Percentiles rank a stretch among this genome's conserved stretches.
Conservation (phyloP, 2,329 filamentous ascomycete genomes). For the Trichoderma koningii region DNA sequence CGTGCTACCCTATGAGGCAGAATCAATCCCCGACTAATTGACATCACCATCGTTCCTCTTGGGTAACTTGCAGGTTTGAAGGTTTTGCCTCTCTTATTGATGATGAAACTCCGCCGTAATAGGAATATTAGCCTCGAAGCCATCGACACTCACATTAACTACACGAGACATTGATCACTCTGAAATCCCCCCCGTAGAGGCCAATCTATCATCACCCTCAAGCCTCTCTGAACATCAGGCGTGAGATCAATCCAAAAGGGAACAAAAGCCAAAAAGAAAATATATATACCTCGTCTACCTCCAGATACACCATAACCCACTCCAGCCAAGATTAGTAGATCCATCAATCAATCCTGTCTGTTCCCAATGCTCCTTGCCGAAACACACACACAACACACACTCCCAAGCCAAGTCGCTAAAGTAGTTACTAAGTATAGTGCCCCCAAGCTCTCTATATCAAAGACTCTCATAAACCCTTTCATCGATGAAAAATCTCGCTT, state of each 20-base stretch:
- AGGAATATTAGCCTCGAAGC: too few relatives aligned
- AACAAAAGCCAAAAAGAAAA: neutral
- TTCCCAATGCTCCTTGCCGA: neutral
- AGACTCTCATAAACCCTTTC: conserved; percentile 8
- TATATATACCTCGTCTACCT: conserved; percentile 10
- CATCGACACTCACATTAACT: too few relatives aligned
- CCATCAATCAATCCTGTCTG: neutral
- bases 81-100: too few relatives aligned
- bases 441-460: conserved; percentile 6
- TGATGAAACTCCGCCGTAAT: too few relatives aligned
- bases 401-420: neutral
- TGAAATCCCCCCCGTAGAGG: too few relatives aligned
- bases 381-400: neutral
- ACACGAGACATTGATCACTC: too few relatives aligned
- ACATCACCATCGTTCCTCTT: neutral
- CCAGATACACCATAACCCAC: neutral
- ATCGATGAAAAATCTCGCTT: conserved; percentile 5
- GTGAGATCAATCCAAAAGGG: neutral
- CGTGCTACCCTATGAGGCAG: neutral
- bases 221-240: neutral
- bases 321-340: neutral
- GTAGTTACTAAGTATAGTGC: neutral
- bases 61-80: neutral
- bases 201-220: too few relatives aligned
- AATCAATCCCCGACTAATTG: too few relatives aligned